A percentile compares a stretch with the other conserved stretches of the same genome.
Conservation (phyloP, 2,329 filamentous ascomycete genomes). For the Harringtonia aguacate region DNA sequence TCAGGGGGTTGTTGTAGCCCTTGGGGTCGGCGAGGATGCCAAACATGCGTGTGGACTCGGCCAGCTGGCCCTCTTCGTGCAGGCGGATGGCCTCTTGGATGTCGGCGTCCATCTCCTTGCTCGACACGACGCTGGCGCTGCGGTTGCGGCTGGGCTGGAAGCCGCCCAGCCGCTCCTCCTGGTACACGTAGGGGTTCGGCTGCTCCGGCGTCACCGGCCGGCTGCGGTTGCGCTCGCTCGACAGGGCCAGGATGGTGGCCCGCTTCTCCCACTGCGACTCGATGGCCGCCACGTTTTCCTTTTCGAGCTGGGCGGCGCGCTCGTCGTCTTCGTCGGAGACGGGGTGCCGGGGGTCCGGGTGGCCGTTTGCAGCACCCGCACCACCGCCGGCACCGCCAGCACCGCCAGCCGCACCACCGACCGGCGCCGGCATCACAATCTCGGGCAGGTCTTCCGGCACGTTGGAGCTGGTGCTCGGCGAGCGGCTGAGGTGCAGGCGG, state of each 20-base stretch:
- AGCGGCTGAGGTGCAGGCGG: constrained; percentile 55
- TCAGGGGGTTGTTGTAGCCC: constrained; percentile 83
- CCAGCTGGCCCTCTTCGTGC: constrained; percentile 75
- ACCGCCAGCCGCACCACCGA: constrained; percentile 29
- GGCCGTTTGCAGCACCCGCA: neutral
- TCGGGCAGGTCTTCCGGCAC: constrained; percentile 73
- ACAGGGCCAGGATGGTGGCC: constrained; percentile 74
- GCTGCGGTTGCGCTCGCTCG: constrained; percentile 38
- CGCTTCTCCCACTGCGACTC: constrained; percentile 86
- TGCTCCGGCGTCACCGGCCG: constrained; percentile 27
- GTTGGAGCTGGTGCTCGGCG: constrained; percentile 53
- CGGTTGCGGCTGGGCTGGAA: constrained; percentile 8
- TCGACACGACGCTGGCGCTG: constrained; percentile 26
- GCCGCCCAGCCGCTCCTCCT: constrained; percentile 19
- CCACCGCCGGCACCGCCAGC: neutral
- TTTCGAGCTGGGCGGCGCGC: constrained; percentile 6
- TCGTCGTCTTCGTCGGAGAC: no score
- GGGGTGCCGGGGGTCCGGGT: no score
- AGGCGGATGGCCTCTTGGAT: constrained; percentile 94
- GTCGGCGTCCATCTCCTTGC: constrained; percentile 49
- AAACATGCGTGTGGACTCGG: constrained; percentile 76
- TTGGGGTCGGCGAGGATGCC: constrained; percentile 70
- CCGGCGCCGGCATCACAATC: constrained; percentile 42
- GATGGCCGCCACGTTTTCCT: constrained; percentile 9
- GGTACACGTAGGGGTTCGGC: constrained; percentile 6